Base-by-base conservation (phyloP, 2,329 filamentous ascomycete species). In the Decorospora gaudefroyi region DNA sequence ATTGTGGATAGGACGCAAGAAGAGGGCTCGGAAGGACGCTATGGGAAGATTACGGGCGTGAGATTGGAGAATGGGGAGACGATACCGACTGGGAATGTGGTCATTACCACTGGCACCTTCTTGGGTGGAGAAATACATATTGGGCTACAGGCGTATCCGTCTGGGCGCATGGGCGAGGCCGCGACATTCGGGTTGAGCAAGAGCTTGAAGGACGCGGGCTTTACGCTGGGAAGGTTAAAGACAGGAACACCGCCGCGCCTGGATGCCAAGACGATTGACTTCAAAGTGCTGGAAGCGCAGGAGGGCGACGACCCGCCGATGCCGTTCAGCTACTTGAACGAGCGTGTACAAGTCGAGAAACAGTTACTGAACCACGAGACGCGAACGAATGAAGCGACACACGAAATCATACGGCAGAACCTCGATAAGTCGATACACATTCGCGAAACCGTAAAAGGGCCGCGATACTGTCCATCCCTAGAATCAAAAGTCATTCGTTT, bases 381-480 rank as follows among this genome's bases (percentile, higher is more conserved):
- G 1, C 83, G 91, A 64, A 99, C 93, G 16, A 97, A 96, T 64
- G 78, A 85, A 34, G 80, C 78, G 4, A 84, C 90, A 0, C 93
- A 99, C 71, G 82, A 88, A 11, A 81, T 99, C 35, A 86, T 96
- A 47, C 83, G 90, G 31, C 82, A 83, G 5, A 96, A 97, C 63
- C 81, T 99, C n/a, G 87, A 95, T 65, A 95, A 96, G 67, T 95
- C 90, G 0, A 88, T 99, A 23, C 93, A 99, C 66, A 97, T 99
- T 51, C 84, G 93, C 16, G 93, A 99, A 70, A 92, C 90, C 0
- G 88, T 99, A 38, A 93, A 90, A 63, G 93, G 93, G 0, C 93
- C 93, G 1, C 81, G 93, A 48, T 99, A 99, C 66, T 99, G 93
- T 62, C 93, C 93, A 2, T 97, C 92, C 0, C 76, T 99, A 3